A percentile compares a stretch with the other conserved stretches of the same genome.
These are phyloP conservation scores for Triticum aestivum DNA, from an alignment of 176 grass and related monocot genomes.

Conservation along the genomic window IWGSC_CS_RefSeq_v2.1 NC_057811.1:103203591-103204090, in stretches of 20 bases:
- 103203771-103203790: neutral
- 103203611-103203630: neutral
- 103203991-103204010: too few species aligned
- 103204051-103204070: too few species aligned
- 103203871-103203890: too few species aligned
- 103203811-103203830: neutral
- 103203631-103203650: neutral
- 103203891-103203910: neutral
- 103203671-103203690: neutral
- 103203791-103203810: neutral
- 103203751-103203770: neutral
- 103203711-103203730: too few species aligned
- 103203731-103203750: neutral
- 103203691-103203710: neutral
- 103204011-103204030: too few species aligned
- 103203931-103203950: neutral
- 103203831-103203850: neutral
- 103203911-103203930: neutral
- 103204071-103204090: too few species aligned
- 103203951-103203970: neutral
- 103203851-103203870: neutral
- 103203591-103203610: neutral
- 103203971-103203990: too few species aligned
- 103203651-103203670: neutral
- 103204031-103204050: too few species aligned